These are phyloP conservation scores for Cerrena zonata DNA, from an alignment of 1,284 basidiomycete species.

Conservation along the genomic window DNA sequence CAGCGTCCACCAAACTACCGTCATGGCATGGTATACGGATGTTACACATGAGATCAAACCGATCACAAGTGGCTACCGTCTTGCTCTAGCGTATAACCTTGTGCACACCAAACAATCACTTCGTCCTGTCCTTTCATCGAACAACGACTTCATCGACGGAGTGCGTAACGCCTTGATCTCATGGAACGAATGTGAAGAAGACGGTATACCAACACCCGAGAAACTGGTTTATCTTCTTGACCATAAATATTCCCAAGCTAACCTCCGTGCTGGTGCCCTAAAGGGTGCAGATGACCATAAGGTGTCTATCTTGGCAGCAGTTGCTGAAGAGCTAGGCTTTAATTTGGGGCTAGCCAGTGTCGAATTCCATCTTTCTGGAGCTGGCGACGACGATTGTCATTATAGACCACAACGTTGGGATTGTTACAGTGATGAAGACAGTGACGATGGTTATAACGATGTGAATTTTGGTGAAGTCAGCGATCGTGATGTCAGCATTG, in stretches of 20 bases:
- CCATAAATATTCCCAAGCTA: slow-evolving; percentile 13
- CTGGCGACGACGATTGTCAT: not conserved
- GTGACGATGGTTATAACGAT: not conserved
- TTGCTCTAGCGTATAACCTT: slow-evolving; percentile 42
- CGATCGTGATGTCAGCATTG: slow-evolving; percentile 11
- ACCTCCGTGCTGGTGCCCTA: slow-evolving; percentile 12
- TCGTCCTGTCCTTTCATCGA: slow-evolving; percentile 3
- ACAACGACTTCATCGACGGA: not conserved
- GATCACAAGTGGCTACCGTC: slow-evolving; percentile 37
- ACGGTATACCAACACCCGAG: not conserved
- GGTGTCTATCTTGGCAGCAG: slow-evolving; percentile 1
- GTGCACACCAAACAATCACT: slow-evolving; percentile 24
- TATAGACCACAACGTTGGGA: no score
- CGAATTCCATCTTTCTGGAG: not conserved
- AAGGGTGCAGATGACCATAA: slow-evolving; percentile 16
- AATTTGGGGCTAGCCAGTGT: slow-evolving; percentile 7
- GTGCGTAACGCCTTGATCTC: not conserved
- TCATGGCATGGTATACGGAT: slow-evolving; percentile 46
- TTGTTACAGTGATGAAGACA: not conserved
- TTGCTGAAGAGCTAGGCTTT: slow-evolving; percentile 7
- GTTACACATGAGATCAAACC: slow-evolving; percentile 42
- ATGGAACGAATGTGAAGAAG: slow-evolving; percentile 5
- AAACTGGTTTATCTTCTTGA: slow-evolving; percentile 14
- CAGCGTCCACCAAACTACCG: slow-evolving; percentile 26
- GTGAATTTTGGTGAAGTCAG: not conserved